These are phyloP conservation scores for Harringtonia aguacate DNA, from an alignment of 2,329 filamentous ascomycete species.

Conservation along the genomic window DNA sequence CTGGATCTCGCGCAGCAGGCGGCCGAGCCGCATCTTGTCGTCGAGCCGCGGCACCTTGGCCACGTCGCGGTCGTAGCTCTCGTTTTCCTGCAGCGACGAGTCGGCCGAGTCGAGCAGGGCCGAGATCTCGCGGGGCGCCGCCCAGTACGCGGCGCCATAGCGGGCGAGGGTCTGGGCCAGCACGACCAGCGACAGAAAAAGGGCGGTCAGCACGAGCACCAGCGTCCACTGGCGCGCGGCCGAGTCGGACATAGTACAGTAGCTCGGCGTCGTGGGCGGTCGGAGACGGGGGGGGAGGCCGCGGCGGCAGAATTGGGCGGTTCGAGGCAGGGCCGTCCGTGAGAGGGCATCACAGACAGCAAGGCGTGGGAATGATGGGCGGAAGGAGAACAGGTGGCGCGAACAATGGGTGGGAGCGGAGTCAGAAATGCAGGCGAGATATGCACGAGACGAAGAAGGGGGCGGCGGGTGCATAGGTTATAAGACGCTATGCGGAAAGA, in stretches of 20 bases:
- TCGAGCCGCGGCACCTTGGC: conserved; percentile 46
- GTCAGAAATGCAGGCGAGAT: no score
- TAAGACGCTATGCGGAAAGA: no score
- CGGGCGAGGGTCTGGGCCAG: conserved; percentile 39
- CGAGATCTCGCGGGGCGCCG: conserved; percentile 45
- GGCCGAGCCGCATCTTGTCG: conserved; percentile 49
- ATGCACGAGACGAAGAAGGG: no score
- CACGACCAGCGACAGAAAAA: conserved; percentile 44
- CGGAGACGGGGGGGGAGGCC: not conserved
- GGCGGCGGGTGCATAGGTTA: no score
- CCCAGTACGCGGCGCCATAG: conserved; percentile 45
- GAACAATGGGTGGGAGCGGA: no score
- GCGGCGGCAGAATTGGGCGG: no score
- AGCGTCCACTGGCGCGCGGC: conserved; percentile 45
- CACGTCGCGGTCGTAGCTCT: conserved; percentile 52
- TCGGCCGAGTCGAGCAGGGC: conserved; percentile 50
- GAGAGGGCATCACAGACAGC: no score
- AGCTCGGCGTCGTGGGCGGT: no score
- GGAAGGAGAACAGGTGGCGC: no score
- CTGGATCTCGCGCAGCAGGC: conserved; percentile 51
- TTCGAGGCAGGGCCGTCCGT: no score
- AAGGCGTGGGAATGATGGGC: no score
- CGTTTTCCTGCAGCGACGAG: conserved; percentile 52
- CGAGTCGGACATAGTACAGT: conserved; percentile 37
- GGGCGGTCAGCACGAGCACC: conserved; percentile 46